Evolutionary conservation across 352 stramenopile genomes (phyloP).

Genomic region (Pythium aquatile): DNA sequence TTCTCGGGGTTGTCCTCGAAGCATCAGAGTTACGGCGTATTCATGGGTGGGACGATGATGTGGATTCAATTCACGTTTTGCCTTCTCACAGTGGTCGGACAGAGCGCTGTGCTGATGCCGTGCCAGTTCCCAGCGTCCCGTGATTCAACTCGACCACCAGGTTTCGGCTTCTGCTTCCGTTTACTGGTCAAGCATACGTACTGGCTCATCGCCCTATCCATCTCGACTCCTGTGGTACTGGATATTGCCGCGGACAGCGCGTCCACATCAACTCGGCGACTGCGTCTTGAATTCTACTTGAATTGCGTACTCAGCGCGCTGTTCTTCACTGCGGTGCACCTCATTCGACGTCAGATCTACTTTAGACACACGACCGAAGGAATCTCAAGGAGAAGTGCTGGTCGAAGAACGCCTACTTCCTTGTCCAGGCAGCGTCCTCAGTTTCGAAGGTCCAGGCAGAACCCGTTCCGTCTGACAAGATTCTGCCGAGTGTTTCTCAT

Average conservation of each 20-base stretch:
- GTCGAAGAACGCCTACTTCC: neutral
- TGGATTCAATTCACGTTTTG: constrained; percentile 33
- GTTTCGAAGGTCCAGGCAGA: neutral
- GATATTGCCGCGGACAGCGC: constrained; percentile 24
- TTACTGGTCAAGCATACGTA: constrained; percentile 1
- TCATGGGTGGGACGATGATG: constrained; percentile 30
- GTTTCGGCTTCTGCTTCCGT: constrained; percentile 17
- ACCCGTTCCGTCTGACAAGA: neutral
- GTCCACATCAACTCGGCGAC: neutral
- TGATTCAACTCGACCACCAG: neutral
- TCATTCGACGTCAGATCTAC: constrained; percentile 27
- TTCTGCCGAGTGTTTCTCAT: constrained; percentile 10
- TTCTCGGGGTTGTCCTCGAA: constrained; percentile 19
- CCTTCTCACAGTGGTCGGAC: constrained; percentile 24
- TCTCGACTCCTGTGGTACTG: neutral
- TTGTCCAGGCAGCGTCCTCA: neutral
- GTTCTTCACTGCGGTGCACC: constrained; percentile 26
- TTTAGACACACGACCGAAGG: constrained; percentile 1
- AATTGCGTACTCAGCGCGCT: constrained; percentile 18
- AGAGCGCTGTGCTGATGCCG: constrained; percentile 23
- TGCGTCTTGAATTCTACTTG: constrained; percentile 30
- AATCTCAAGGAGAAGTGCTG: neutral
- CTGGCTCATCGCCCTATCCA: neutral
- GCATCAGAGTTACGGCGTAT: constrained; percentile 21
- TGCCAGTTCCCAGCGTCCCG: constrained; percentile 22